Conservation (phyloP, 495 filamentous ascomycete genomes). For the Xylaria sp. region DNA sequence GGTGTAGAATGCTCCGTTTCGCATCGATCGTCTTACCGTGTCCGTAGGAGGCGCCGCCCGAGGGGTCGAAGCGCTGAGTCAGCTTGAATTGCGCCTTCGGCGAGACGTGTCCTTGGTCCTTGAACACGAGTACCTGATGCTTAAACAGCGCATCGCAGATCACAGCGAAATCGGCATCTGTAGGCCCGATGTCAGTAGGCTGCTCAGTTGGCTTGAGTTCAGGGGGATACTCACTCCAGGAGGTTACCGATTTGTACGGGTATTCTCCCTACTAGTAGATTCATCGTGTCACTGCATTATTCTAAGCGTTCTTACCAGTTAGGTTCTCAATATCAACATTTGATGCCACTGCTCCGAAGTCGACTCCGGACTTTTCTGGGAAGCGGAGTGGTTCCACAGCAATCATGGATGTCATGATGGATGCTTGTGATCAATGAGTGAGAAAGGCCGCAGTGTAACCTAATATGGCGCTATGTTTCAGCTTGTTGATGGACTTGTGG, state of each 20-base stretch:
- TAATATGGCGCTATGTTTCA: background rate
- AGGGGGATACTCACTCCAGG: conserved; percentile 50
- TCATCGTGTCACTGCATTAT: conserved; percentile 21
- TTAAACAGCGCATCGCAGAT: conserved; percentile 68
- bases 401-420: conserved; percentile 25
- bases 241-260: conserved; percentile 64
- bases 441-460: background rate
- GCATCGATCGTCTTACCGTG: conserved; percentile 73
- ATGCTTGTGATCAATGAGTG: background rate
- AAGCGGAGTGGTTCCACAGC: conserved; percentile 50
- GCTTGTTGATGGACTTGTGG: background rate
- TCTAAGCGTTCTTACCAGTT: conserved; percentile 53
- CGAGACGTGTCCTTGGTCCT: conserved; percentile 65
- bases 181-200: conserved; percentile 3
- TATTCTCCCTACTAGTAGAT: conserved; percentile 51
- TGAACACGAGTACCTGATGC: conserved; percentile 71
- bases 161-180: conserved; percentile 65
- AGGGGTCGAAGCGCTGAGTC: conserved; percentile 72
- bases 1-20: conserved; percentile 73
- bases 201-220: conserved; percentile 1
- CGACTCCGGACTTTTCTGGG: conserved; percentile 53
- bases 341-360: conserved; percentile 65
- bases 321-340: conserved; percentile 66
- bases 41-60: conserved; percentile 65
- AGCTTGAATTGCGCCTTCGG: conserved; percentile 74